phyloP scores from a whole-genome alignment of 257 asterid genomes.

The Jasminum sambac region DNA sequence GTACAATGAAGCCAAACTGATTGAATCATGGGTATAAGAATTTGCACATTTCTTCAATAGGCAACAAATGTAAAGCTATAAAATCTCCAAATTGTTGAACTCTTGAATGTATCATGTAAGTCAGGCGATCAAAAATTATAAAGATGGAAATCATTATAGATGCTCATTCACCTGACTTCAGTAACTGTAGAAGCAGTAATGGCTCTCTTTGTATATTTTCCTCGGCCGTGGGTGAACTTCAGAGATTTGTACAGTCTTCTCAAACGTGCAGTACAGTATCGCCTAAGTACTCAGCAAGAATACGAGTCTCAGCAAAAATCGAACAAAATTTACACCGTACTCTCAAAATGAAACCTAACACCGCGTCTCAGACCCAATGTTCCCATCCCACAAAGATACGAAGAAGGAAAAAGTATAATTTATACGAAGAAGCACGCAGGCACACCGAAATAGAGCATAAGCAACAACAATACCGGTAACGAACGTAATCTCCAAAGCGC shows the following conservation, averaged over 20 bases:
- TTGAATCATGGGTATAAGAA: background rate
- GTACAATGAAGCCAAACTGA: background rate
- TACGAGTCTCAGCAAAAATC: constrained; percentile 9
- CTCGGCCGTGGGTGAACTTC: constrained; percentile 96
- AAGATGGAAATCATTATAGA: background rate
- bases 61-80: background rate
- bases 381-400: background rate
- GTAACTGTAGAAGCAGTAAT: constrained; percentile 63
- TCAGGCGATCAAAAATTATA: background rate
- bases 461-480: constrained; percentile 60
- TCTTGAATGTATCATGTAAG: constrained; percentile 3
- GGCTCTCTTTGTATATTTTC: constrained; percentile 73
- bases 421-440: background rate
- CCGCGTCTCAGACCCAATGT: background rate
- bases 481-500: constrained; percentile 87
- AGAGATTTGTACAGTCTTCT: constrained; percentile 89
- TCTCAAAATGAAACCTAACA: background rate
- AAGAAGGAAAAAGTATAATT: background rate
- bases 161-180: constrained; percentile 73
- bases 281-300: constrained; percentile 46
- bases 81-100: background rate
- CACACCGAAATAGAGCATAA: background rate
- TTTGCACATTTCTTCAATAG: background rate
- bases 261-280: constrained; percentile 91
- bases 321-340: background rate